Evolutionary conservation across 2,329 filamentous ascomycete genomes (phyloP).

Genomic region (Mycosphaerella arachidis): DNA sequence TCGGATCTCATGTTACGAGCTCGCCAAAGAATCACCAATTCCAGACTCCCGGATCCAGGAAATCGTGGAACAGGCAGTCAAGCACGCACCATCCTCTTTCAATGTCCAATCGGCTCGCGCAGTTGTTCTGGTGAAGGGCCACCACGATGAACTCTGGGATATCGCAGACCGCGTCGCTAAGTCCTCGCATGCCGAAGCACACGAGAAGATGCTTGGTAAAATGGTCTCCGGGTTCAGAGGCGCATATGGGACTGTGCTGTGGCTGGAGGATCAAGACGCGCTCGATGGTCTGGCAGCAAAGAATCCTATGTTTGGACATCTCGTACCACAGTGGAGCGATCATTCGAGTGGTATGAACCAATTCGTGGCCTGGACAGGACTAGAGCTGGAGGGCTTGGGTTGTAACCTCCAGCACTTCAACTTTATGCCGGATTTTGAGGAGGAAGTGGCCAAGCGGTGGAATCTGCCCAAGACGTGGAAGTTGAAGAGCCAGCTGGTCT

Average conservation of each 20-base stretch:
- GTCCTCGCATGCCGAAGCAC: constrained; percentile 63
- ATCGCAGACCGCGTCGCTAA: constrained; percentile 60
- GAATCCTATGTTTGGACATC: constrained; percentile 14
- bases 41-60: constrained; percentile 65
- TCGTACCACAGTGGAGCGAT: constrained; percentile 18
- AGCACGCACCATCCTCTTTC: constrained; percentile 73
- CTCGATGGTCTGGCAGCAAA: constrained; percentile 11
- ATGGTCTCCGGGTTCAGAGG: constrained; percentile 57
- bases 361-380: constrained; percentile 25
- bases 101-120: constrained; percentile 79
- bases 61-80: constrained; percentile 56
- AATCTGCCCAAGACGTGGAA: constrained; percentile 66
- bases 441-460: constrained; percentile 49
- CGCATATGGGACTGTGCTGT: constrained; percentile 64
- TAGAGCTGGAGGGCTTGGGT: constrained; percentile 29
- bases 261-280: constrained; percentile 14
- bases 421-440: constrained; percentile 20
- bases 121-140: constrained; percentile 69
- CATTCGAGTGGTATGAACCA: constrained; percentile 49
- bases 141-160: constrained; percentile 86
- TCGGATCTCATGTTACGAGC: constrained; percentile 21
- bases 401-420: constrained; percentile 32
- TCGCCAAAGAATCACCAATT: constrained; percentile 58
- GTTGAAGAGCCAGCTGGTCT: constrained; percentile 76
- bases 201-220: constrained; percentile 49